Conservation (phyloP, 495 filamentous ascomycete genomes). For the Cryomyces minteri region DNA sequence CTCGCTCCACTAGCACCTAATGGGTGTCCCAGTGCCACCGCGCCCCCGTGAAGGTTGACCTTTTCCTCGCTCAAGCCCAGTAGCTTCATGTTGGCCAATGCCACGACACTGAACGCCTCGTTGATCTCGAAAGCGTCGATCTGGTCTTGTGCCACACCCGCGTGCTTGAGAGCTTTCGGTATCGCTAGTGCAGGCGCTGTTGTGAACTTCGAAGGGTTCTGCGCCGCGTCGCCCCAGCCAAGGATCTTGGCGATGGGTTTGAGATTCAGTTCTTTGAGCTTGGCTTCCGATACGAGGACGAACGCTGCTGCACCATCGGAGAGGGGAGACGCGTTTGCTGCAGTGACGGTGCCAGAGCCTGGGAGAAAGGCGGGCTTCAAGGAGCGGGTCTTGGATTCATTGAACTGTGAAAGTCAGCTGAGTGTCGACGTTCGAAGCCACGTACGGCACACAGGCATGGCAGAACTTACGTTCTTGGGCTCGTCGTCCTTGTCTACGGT, state of each 20-base stretch:
- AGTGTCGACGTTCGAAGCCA: too few species aligned
- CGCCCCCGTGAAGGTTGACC: constrained; percentile 90
- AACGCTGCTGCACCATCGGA: constrained; percentile 86
- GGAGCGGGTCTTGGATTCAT: constrained; percentile 70
- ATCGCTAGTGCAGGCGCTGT: constrained; percentile 89
- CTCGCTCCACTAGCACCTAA: constrained; percentile 85
- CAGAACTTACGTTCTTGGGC: constrained; percentile 56
- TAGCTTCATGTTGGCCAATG: constrained; percentile 86
- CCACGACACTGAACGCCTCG: constrained; percentile 94
- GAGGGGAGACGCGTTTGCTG: constrained; percentile 91
- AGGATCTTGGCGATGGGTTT: constrained; percentile 89
- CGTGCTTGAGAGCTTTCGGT: constrained; percentile 89
- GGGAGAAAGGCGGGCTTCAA: constrained; percentile 78
- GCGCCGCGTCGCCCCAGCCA: constrained; percentile 88
- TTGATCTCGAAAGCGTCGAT: constrained; percentile 97
- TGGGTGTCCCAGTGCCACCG: constrained; percentile 90
- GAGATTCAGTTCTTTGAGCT: constrained; percentile 70
- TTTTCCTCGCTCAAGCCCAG: constrained; percentile 61
- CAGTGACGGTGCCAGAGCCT: constrained; percentile 73
- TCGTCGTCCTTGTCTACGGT: constrained; percentile 79
- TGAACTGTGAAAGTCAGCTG: constrained; percentile 34
- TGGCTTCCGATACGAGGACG: constrained; percentile 77
- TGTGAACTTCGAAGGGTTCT: constrained; percentile 84
- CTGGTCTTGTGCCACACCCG: constrained; percentile 49
- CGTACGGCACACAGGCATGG: neutral